Evolutionary conservation across 1,284 basidiomycete genomes (phyloP), one percentile per base, ranked within the genome.

Genomic region (Wallemia ichthyophaga): DNA sequence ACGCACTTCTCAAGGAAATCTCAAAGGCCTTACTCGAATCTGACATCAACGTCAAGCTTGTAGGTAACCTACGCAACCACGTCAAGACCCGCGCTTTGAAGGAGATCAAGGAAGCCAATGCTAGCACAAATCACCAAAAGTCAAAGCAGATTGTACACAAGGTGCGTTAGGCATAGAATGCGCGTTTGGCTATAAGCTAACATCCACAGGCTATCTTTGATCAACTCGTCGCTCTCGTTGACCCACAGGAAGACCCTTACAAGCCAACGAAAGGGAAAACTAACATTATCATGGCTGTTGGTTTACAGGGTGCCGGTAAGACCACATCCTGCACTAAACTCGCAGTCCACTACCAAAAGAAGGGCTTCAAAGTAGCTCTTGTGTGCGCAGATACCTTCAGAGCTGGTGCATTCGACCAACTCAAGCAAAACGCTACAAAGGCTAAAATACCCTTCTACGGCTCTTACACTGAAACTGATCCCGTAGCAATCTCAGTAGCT

Each of bases 331-430:
- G 91, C 71, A 94, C 89, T 17, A 92, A 94, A 70, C 79, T 95
- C 31, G 94, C 94, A 0, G 89, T 95, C 0, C 85, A 98, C 73
- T 98, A 96, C 71, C 88, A 94, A 70, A 85, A 88, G 67, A 81
- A 91, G 64, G 94, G 94, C 2, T 88, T 95, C 77, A 89, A 91
- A 69, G 85, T 89, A n/a, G 88, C 83, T 64, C 87, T 99, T 58
- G 94, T 99, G 65, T 99, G 94, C 67, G 94, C 94, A 25, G 94
- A 99, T 71, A 99, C 94, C 1, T 99, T 98, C 76, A 85, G 94
- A 73, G 94, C 94, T 2, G 94, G 94, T 63, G 94, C 94, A 54
- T 99, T 99, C 71, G 94, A 99, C 71, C 94, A 99, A 66, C 67
- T 78, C 56, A 76, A 99, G 82, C 64, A 84, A 84, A 78, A 78